Base-by-base conservation (phyloP, 176 grass and related monocot species). In the Pharus latifolius region DNA sequence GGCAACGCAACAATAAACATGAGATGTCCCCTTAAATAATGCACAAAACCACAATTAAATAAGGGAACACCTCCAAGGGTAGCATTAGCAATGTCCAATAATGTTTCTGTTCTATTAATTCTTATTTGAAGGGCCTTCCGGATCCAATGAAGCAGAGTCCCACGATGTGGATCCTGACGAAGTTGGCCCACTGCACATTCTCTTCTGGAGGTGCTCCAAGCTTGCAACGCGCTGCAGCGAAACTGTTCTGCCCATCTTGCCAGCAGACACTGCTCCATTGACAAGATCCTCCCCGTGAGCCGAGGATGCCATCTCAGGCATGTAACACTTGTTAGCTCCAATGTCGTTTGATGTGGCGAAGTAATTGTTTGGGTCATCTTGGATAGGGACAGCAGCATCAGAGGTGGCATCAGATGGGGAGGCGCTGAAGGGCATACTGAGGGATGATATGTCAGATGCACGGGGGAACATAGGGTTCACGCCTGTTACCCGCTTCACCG, bases 151-250 rank as follows among this genome's bases (percentile, higher is more conserved):
- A 23, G 20, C 1, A 12, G 56, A 45, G 10, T 20, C 62, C 79
- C 80, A 92, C 13, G 77, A 86, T 3, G 72, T 76, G 0, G 83
- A 86, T 10, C 77, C 77, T 0, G 89, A 80, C 1, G 80, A 81
- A 50, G 76, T 58, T 9, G 80, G 80, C 3, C 84, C 88, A 3
- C 67, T 67, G 0, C 76, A 91, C 60, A 96, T 96, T 45, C 76
- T 78, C 45, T 96, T 91, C 82, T 91, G 92, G 49, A 96, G 83
- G 56, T 86, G 78, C 82, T 88, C 92, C 24, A 91, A 74, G 50
- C 92, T 88, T 1, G 72, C 85, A 67, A 88, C 88, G 53, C 85
- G 84, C 10, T 85, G 84, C 84, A 91, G 51, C 0, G 79, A 86
- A 27, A 24, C 46, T 19, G 82, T 28, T 53, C 63, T 55, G 41